A percentile compares a stretch with the other conserved stretches of the same genome.
phyloP scores from a whole-genome alignment of 768 basidiomycete species.

The Clitopilus hobsonii region DNA sequence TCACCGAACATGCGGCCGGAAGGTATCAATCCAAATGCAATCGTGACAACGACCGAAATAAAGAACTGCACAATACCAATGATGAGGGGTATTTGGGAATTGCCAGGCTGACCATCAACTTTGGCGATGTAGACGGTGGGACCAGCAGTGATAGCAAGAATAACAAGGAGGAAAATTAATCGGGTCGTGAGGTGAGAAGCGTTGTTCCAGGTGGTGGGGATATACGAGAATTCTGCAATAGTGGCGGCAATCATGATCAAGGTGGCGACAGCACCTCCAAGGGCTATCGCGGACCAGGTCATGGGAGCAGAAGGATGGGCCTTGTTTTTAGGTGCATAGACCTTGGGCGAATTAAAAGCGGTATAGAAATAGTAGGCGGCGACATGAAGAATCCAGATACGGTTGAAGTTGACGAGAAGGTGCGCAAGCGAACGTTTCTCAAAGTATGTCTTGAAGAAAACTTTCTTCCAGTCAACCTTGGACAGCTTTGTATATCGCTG shows the following conservation, averaged over 20 bases:
- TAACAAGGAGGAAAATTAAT: conserved; percentile 85
- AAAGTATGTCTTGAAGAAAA: conserved; percentile 98
- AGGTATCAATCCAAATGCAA: conserved; percentile 84
- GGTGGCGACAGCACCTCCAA: conserved; percentile 95
- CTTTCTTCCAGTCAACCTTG: conserved; percentile 88
- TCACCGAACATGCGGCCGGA: conserved; percentile 99
- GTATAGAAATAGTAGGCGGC: conserved; percentile 96
- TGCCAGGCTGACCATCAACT: conserved; percentile 62
- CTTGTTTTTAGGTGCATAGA: conserved; percentile 74
- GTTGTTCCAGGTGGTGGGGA: conserved; percentile 99
- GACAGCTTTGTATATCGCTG: conserved; percentile 93
- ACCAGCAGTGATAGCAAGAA: conserved; percentile 87
- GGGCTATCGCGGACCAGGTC: conserved; percentile 92
- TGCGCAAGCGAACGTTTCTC: conserved; percentile 94
- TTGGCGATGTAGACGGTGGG: conserved; percentile 92
- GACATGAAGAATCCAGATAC: conserved; percentile 96
- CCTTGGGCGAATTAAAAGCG: conserved; percentile 91
- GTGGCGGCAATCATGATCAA: conserved; percentile 93
- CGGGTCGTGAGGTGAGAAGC: conserved; percentile 95
- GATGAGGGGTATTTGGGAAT: conserved; percentile 77
- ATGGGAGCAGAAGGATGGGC: conserved; percentile 75
- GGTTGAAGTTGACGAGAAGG: conserved; percentile 98
- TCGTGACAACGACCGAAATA: conserved; percentile 77
- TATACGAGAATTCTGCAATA: conserved; percentile 91
- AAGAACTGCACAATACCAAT: conserved; percentile 93